Base-by-base conservation (phyloP, 495 filamentous ascomycete genomes). In the Neurospora sp. region DNA sequence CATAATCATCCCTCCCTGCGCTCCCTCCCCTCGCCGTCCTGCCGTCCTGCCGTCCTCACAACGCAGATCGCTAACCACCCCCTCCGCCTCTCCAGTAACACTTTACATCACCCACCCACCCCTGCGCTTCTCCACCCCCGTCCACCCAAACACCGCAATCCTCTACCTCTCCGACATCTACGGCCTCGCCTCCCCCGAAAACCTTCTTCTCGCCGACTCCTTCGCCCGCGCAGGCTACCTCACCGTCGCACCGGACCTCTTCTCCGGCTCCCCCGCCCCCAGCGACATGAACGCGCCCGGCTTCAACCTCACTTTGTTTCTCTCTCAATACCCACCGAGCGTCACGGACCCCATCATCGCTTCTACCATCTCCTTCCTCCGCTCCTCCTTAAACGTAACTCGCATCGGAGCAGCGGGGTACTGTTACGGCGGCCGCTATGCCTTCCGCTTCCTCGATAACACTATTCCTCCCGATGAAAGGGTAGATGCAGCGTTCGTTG, bases 151-250 rank as follows among this genome's bases (percentile, higher is more conserved):
- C 72, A 81, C 79, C 24, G 86, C 80, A 28, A 84, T 88, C 28
- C 71, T 86, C 72, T 84, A 86, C 79, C 77, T 92, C 39, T 86
- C 86, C 70, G 90, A 92, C 73, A 83, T 91, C 76, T 88, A 87
- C 76, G 90, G 90, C 73, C 82, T 91, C 54, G 76, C 78, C 77
- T 88, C 88, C 78, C 78, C 84, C 76, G 90, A 93, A 80, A 84
- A 89, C 73, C 87, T 90, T 80, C 88, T 94, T 80, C 85, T 94
- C 39, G 91, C 91, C 74, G 92, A 95, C 81, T 88, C 89, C 78
- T 92, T 89, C 78, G 92, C 92, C 71, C 87, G 87, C 76, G 91
- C 91, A 72, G 93, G 92, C 69, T 94, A 93, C 82, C 85, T 92
- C 40, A 89, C 89, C 71, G 81, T 93, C 31, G 86, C 92, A 73